Conservation (phyloP, 2,329 filamentous ascomycete genomes). For the Epichloe hybrida region DNA sequence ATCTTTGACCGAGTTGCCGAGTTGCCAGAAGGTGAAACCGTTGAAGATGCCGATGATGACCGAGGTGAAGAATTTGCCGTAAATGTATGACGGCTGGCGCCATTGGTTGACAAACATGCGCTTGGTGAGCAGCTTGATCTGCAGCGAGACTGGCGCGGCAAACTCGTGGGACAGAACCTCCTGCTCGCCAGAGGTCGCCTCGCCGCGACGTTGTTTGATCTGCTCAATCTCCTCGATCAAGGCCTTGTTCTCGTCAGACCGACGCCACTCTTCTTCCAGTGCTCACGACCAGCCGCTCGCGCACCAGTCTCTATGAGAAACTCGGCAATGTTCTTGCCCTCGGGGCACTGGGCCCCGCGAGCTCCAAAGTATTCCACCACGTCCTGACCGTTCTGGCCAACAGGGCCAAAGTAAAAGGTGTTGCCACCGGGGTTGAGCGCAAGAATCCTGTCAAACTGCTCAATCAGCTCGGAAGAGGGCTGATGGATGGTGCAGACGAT, state of each 20-base stretch:
- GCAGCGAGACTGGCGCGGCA: slow-evolving; percentile 48
- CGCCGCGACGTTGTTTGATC: slow-evolving; percentile 28
- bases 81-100: slow-evolving; percentile 64
- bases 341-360: slow-evolving; percentile 52
- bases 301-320: slow-evolving; percentile 30
- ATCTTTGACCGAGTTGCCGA: slow-evolving; percentile 50
- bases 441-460: slow-evolving; percentile 40
- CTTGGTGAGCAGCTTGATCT: slow-evolving; percentile 54
- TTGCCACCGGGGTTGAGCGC: slow-evolving; percentile 37
- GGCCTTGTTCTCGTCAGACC: slow-evolving; percentile 44
- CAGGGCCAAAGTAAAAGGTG: slow-evolving; percentile 39
- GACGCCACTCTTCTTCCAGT: slow-evolving; percentile 69
- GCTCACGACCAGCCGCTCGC: slow-evolving; percentile 22
- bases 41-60: slow-evolving; percentile 66
- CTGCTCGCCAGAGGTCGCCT: slow-evolving; percentile 10
- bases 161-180: slow-evolving; percentile 33
- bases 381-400: slow-evolving; percentile 31
- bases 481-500: slow-evolving; percentile 48
- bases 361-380: slow-evolving; percentile 40
- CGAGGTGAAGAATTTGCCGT: slow-evolving; percentile 60
- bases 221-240: slow-evolving; percentile 52
- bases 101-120: slow-evolving; percentile 61
- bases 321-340: slow-evolving; percentile 35
- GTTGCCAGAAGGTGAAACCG: slow-evolving; percentile 63
- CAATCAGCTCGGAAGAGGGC: slow-evolving; percentile 37